Evolutionary conservation across 495 filamentous ascomycete species (phyloP).

Genomic region (Parachaetomium inaequale): DNA sequence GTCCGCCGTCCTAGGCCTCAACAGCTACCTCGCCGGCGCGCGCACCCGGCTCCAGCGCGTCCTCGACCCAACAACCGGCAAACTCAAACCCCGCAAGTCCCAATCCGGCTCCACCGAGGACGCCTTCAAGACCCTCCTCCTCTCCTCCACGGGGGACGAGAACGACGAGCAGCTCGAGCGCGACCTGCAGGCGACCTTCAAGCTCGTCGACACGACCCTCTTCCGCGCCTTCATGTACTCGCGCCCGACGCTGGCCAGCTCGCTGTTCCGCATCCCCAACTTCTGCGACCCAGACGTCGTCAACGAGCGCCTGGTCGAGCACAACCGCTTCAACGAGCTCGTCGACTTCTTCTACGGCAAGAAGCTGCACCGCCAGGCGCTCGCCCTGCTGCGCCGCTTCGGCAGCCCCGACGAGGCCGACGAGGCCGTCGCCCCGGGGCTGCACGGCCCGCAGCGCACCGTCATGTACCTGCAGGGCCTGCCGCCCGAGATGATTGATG

Average conservation of each 20-base stretch:
- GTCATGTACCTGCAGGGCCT: conserved; percentile 88
- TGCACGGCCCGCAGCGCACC: conserved; percentile 81
- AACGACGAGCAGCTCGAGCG: conserved; percentile 62
- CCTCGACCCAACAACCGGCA: conserved; percentile 69
- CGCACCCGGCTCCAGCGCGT: conserved; percentile 76
- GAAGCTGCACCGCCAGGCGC: conserved; percentile 81
- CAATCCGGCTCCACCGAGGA: conserved; percentile 53
- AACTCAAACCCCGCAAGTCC: conserved; percentile 57
- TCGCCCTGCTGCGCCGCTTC: conserved; percentile 79
- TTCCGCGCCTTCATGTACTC: conserved; percentile 93
- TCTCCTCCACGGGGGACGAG: conserved; percentile 46
- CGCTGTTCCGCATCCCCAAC: conserved; percentile 92
- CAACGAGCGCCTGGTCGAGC: conserved; percentile 84
- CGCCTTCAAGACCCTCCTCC: conserved; percentile 47
- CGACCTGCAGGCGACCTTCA: conserved; percentile 69
- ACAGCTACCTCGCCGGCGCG: conserved; percentile 79
- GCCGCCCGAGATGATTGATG: conserved; percentile 79
- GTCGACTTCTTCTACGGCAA: conserved; percentile 98
- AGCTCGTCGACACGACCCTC: conserved; percentile 84
- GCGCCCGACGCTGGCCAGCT: conserved; percentile 75
- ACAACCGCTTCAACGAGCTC: conserved; percentile 83
- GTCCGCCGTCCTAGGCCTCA: conserved; percentile 73
- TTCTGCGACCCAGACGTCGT: conserved; percentile 96
- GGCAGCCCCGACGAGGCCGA: conserved; percentile 67
- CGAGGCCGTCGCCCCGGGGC: conserved; percentile 57